A percentile compares a stretch with the other conserved stretches of the same genome.
Conservation (phyloP, 1,284 basidiomycete species). For the Sutorius eximius region DNA sequence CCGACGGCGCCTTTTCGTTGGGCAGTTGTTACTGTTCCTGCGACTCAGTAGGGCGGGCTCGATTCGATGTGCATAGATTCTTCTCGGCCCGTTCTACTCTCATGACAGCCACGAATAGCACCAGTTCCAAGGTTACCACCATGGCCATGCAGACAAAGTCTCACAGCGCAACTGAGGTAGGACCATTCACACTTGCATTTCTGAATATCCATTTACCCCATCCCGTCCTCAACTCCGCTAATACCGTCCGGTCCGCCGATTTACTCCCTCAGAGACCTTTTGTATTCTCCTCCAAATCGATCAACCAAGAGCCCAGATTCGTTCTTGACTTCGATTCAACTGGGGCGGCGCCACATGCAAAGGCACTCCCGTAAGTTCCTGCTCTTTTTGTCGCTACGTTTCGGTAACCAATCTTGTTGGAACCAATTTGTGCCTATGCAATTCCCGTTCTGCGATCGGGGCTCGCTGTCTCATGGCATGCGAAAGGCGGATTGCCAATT, state of each 20-base stretch:
- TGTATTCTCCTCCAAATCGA: conserved; percentile 17
- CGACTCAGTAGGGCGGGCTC: conserved; percentile 1
- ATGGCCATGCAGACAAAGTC: conserved; percentile 2
- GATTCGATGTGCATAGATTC: not conserved
- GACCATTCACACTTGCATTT: conserved; percentile 23
- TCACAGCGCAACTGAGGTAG: conserved; percentile 18
- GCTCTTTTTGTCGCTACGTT: not conserved
- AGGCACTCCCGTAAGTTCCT: conserved; percentile 32
- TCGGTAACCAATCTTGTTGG: not conserved
- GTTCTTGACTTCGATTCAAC: conserved; percentile 42
- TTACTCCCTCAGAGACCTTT: conserved; percentile 19
- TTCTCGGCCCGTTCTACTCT: not conserved
- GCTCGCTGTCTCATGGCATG: not conserved
- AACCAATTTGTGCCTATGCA: not conserved
- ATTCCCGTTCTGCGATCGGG: not conserved
- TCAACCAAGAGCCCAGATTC: conserved; percentile 17
- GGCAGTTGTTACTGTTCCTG: not conserved
- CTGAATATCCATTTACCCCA: conserved; percentile 16
- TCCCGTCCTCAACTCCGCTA: conserved; percentile 19
- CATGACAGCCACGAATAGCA: not conserved
- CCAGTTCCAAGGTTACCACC: not conserved
- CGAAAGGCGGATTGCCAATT: conserved; percentile 25
- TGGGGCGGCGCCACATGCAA: conserved; percentile 38
- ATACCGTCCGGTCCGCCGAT: conserved; percentile 11
- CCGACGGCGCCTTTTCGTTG: not conserved